Percentiles rank a stretch among this genome's conserved stretches.
Conservation (phyloP, 768 basidiomycete genomes). For the Dendrothele bispora region DNA sequence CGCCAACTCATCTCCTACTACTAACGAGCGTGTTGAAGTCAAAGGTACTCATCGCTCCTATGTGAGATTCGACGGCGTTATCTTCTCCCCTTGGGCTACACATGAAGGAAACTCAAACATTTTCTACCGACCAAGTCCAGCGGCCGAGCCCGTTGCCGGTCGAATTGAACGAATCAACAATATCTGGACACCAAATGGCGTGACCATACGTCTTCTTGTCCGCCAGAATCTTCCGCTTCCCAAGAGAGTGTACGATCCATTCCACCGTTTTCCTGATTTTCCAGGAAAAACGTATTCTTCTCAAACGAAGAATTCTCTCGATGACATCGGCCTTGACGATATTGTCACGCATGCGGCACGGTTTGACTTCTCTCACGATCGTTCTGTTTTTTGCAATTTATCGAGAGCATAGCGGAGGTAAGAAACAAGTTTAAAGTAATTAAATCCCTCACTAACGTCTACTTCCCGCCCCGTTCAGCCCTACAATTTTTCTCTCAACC, state of each 20-base stretch:
- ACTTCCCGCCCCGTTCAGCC: slow-evolving; percentile 56
- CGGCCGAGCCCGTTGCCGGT: background rate
- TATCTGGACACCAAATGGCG: no score
- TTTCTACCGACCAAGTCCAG: background rate
- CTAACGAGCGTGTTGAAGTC: background rate
- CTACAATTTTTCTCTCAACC: slow-evolving; percentile 1
- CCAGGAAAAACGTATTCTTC: slow-evolving; percentile 9
- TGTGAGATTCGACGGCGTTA: no score
- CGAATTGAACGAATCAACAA: no score
- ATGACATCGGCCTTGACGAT: background rate
- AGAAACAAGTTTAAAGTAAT: no score
- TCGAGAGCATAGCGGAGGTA: no score
- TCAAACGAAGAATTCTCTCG: background rate
- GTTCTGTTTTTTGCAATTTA: slow-evolving; percentile 4
- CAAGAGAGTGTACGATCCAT: slow-evolving; percentile 1
- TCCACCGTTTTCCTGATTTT: slow-evolving; percentile 6
- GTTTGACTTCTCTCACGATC: background rate
- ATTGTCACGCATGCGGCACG: no score
- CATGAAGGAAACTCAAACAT: slow-evolving; percentile 7
- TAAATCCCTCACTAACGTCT: slow-evolving; percentile 51
- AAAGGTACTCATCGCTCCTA: background rate
- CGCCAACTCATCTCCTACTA: no score
- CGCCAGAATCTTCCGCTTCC: slow-evolving; percentile 5
- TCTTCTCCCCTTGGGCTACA: slow-evolving; percentile 3
- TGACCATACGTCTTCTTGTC: background rate